Evolutionary conservation across 2,329 filamentous ascomycete species (phyloP).

Genomic region (Diplodia intermedia): DNA sequence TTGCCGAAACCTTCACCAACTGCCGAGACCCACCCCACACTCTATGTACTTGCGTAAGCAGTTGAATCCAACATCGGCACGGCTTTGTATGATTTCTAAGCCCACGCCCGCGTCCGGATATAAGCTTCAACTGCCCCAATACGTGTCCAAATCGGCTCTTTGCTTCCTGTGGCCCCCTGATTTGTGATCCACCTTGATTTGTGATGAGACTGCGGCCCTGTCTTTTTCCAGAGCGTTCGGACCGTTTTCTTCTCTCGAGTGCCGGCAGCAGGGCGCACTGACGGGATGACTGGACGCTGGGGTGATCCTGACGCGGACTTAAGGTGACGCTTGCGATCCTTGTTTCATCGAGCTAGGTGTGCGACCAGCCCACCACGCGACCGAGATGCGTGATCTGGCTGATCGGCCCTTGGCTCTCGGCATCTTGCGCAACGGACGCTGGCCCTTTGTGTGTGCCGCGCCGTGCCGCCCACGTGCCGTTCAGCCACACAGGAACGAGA

Average conservation of each 20-base stretch:
- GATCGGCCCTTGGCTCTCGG: neutral
- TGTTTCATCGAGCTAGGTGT: neutral
- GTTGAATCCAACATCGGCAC: neutral
- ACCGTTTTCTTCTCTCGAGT: neutral
- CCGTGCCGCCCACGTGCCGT: neutral
- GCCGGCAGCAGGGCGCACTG: neutral
- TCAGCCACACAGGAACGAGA: constrained; percentile 7
- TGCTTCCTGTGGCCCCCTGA: neutral
- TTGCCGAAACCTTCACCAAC: neutral
- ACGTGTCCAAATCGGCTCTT: neutral
- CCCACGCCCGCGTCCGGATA: neutral
- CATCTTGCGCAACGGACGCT: neutral
- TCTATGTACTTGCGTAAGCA: neutral
- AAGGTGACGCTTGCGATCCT: neutral
- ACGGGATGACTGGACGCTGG: neutral
- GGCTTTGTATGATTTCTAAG: neutral
- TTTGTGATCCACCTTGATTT: constrained; percentile 3
- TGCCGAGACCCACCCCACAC: neutral
- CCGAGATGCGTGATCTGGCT: neutral
- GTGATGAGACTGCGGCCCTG: neutral
- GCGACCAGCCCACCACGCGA: neutral
- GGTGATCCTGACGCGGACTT: constrained; percentile 10
- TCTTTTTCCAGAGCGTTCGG: neutral
- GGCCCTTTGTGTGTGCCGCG: neutral
- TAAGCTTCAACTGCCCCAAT: neutral